Conservation (phyloP, 331 rosid genomes). For the Pyrus hybrid region DNA sequence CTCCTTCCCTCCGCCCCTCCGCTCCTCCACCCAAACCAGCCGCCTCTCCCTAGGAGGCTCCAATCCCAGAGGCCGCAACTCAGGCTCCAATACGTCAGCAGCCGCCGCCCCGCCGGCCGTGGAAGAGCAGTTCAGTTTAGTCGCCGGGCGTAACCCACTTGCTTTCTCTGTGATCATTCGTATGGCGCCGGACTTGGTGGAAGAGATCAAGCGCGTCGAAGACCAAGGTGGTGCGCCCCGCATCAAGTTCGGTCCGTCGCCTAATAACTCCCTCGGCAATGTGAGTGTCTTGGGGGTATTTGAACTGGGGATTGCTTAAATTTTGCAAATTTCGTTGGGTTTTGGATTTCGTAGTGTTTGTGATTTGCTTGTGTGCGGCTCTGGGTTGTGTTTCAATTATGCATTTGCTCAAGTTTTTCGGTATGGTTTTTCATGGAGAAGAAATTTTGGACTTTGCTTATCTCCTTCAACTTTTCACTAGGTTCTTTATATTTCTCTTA, state of each 20-base stretch:
- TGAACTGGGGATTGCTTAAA: background rate
- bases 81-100: conserved; percentile 22
- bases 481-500: background rate
- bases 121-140: conserved; percentile 72
- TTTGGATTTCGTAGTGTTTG: background rate
- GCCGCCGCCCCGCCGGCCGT: conserved; percentile 29
- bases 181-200: conserved; percentile 75
- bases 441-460: background rate
- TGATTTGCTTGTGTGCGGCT: background rate
- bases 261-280: conserved; percentile 53
- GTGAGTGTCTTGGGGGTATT: conserved; percentile 29
- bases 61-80: conserved; percentile 41
- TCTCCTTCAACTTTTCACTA: background rate
- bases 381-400: background rate
- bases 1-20: conserved; percentile 46
- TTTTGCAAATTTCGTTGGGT: background rate
- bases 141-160: conserved; percentile 57
- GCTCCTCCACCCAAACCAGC: conserved; percentile 25
- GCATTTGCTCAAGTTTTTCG: background rate
- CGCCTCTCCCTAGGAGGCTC: conserved; percentile 46
- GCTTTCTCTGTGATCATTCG: conserved; percentile 78
- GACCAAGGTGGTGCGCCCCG: conserved; percentile 73
- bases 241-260: conserved; percentile 64
- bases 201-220: conserved; percentile 93
- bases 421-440: background rate